Base-by-base conservation (phyloP, 2,329 filamentous ascomycete species). In the Hymenoscyphus salicellus region DNA sequence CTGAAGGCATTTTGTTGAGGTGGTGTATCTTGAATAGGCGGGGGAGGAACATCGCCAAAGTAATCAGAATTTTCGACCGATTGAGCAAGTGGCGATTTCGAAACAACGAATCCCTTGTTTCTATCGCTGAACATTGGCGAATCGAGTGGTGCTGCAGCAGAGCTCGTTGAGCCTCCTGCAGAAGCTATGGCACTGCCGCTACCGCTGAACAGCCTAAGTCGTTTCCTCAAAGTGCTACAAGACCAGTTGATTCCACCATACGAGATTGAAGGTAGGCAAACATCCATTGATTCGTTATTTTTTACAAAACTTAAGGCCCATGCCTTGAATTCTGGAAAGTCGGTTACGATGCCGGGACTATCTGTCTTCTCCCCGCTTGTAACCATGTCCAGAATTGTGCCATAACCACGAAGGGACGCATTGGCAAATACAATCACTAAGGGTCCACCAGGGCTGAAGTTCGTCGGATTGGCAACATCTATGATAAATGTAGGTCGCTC, bases 401-500 rank as follows among this genome's bases (percentile, higher is more conserved):
- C 69, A 49, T 70, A 66, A 0, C 83, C 81, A 60, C 87, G 85
- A 61, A 94, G 78, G 2, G 89, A 84, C 10, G 83, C 80, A 73
- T 94, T 95, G 33, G 84, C 83, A 74, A 90, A 93, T 0, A 91
- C 70, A 7, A 91, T 81, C 33, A 84, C 81, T 43, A 93, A 76
- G 1, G 80, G 80, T 0, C 82, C 82, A 16, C 73, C 73, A 1
- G 82, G 78, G 26, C 77, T 78, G 57, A 80, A 81, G 69, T 87
- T 88, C n/a, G 78, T 75, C 1, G 80, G 75, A 71, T 89, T 85
- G 7, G 80, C 79, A 60, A 91, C 77, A 71, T 94, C 90, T 38
- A 94, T 80, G 52, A 94, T 83, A 71, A 94, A 92, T 0, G 89
- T 91, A 2, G 90, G 91, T 57, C 91, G 81, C 59, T 89, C 85